phyloP scores from a whole-genome alignment of 2,329 filamentous ascomycete genomes.

The Colletotrichum lentis region DNA sequence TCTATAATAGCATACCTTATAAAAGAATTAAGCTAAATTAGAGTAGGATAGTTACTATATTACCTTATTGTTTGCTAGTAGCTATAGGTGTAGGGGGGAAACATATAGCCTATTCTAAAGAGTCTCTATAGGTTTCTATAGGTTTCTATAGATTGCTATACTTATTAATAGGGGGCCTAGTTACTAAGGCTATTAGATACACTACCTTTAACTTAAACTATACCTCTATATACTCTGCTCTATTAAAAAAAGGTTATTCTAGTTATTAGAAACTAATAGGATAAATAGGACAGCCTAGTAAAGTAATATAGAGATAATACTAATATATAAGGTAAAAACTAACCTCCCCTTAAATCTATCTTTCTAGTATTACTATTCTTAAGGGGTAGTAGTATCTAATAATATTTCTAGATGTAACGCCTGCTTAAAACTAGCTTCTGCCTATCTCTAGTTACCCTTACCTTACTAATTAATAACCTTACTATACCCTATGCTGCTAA shows the following conservation, averaged over 20 bases:
- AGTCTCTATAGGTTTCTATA: neutral
- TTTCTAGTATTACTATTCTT: neutral
- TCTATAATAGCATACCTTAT: neutral
- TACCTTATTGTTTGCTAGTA: neutral
- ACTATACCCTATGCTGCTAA: neutral
- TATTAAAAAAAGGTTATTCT: neutral
- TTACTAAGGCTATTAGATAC: no score
- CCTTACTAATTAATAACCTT: neutral
- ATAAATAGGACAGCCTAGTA: neutral
- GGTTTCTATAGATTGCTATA: no score
- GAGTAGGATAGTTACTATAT: neutral
- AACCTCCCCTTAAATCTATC: no score
- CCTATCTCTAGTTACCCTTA: neutral
- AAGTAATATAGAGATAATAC: neutral
- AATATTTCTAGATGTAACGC: no score
- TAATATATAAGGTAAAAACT: neutral
- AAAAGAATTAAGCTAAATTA: neutral
- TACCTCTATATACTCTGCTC: no score
- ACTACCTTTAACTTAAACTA: no score
- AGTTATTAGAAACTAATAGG: neutral
- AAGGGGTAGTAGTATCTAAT: neutral
- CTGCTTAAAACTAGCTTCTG: no score
- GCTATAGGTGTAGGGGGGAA: no score
- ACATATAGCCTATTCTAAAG: neutral
- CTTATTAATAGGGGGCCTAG: neutral